Conservation (phyloP, 2,329 filamentous ascomycete genomes). For the Fusarium paranaense region DNA sequence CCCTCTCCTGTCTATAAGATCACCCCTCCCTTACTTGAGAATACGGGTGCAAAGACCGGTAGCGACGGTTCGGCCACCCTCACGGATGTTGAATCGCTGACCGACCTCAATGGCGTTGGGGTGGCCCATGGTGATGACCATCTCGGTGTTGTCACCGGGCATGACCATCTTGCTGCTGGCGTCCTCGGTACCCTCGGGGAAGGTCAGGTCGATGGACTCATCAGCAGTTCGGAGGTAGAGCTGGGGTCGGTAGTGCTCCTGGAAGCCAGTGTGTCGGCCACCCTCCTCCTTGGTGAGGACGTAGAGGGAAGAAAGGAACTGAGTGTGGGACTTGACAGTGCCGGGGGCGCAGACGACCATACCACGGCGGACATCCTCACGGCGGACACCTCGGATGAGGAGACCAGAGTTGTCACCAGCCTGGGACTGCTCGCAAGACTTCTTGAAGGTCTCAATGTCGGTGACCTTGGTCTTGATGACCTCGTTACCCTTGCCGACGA, state of each 20-base stretch:
- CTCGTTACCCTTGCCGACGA: conserved; percentile 85
- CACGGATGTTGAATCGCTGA: conserved; percentile 97
- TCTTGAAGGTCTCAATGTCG: conserved; percentile 99
- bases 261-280: conserved; percentile 95
- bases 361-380: conserved; percentile 92
- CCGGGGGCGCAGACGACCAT: conserved; percentile 94
- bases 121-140: conserved; percentile 87
- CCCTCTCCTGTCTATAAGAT: conserved; percentile 24
- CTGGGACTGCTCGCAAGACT: conserved; percentile 95
- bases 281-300: conserved; percentile 98
- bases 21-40: conserved; percentile 60
- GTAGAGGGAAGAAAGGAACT: conserved; percentile 97
- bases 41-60: conserved; percentile 86
- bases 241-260: conserved; percentile 96
- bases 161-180: conserved; percentile 84
- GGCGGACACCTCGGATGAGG: conserved; percentile 93
- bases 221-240: conserved; percentile 95
- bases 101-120: conserved; percentile 90
- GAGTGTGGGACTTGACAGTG: conserved; percentile 84
- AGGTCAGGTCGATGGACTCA: conserved; percentile 81
- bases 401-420: conserved; percentile 99
- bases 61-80: conserved; percentile 91
- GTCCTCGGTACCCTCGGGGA: conserved; percentile 86
- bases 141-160: conserved; percentile 99
- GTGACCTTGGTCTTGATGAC: conserved; percentile 99